Conservation (phyloP, 257 asterid species). For the Solanum acaule region DNA sequence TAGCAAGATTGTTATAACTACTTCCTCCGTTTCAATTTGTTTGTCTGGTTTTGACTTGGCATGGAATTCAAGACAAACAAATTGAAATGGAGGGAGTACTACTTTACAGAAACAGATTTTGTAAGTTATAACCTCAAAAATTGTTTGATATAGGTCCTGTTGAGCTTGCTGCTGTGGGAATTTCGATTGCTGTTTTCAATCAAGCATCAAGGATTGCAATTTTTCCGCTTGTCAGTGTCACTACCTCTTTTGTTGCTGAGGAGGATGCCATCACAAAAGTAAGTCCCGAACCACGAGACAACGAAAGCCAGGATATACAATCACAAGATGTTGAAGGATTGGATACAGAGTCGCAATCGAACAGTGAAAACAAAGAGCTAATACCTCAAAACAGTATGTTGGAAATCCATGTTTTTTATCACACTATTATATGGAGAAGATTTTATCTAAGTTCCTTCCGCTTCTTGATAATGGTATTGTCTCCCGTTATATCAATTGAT, state of each 20-base stretch:
- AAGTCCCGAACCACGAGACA: slow-evolving; percentile 4
- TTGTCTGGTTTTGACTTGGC: neutral
- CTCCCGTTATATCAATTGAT: slow-evolving; percentile 4
- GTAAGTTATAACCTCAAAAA: neutral
- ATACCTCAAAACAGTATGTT: slow-evolving; percentile 35
- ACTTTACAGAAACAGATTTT: neutral
- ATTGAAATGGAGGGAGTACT: neutral
- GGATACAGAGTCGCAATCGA: slow-evolving; percentile 12
- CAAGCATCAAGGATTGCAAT: slow-evolving; percentile 60
- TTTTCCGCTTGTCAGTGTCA: slow-evolving; percentile 60
- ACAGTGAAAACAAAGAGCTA: slow-evolving; percentile 34
- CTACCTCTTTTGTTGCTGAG: slow-evolving; percentile 66
- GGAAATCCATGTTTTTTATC: neutral
- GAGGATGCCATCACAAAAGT: slow-evolving; percentile 33
- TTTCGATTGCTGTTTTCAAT: slow-evolving; percentile 64
- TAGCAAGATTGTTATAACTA: neutral
- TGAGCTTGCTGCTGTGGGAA: slow-evolving; percentile 71
- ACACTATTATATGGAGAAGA: neutral
- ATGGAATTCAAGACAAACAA: neutral
- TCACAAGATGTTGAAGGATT: slow-evolving; percentile 12
- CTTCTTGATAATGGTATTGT: neutral
- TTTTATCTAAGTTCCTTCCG: neutral
- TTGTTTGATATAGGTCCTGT: slow-evolving; percentile 30
- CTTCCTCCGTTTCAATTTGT: neutral
- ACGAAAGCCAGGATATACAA: neutral